Conservation (phyloP, 352 stramenopile species). For the Phytopythium montanum region DNA sequence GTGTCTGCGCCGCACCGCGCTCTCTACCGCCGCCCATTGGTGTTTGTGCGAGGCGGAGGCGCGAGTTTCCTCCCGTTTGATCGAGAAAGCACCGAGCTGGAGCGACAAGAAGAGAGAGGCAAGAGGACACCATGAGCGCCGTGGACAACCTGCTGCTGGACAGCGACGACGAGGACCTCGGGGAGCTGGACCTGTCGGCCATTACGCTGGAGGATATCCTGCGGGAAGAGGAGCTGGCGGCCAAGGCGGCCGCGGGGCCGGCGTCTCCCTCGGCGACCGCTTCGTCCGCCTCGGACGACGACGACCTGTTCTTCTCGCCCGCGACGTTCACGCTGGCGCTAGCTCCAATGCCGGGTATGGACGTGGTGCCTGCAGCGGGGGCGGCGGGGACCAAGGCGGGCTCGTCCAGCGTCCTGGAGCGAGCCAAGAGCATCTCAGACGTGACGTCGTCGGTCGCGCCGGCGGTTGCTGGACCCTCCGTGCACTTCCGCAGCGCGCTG, state of each 20-base stretch:
- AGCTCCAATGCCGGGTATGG: slow-evolving; percentile 66
- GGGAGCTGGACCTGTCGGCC: slow-evolving; percentile 52
- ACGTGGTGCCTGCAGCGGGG: slow-evolving; percentile 30
- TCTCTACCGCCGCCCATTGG: background rate
- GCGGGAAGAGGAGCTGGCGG: slow-evolving; percentile 56
- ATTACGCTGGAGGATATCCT: slow-evolving; percentile 78
- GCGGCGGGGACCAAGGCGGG: slow-evolving; percentile 6
- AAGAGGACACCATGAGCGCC: slow-evolving; percentile 27
- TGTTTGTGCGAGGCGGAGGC: background rate
- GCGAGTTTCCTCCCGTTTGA: background rate
- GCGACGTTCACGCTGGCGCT: slow-evolving; percentile 64
- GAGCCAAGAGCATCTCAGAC: slow-evolving; percentile 38
- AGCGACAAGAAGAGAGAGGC: background rate
- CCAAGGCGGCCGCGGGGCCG: slow-evolving; percentile 17
- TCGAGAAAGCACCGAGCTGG: background rate
- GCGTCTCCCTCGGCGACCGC: slow-evolving; percentile 3
- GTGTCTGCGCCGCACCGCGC: background rate
- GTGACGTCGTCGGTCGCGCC: slow-evolving; percentile 20
- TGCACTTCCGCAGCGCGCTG: slow-evolving; percentile 55
- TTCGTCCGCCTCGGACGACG: slow-evolving; percentile 20
- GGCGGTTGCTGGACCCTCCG: slow-evolving; percentile 7
- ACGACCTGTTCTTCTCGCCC: slow-evolving; percentile 71
- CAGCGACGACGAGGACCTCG: slow-evolving; percentile 66
- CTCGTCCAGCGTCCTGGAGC: slow-evolving; percentile 17
- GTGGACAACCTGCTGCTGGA: slow-evolving; percentile 61